These are phyloP conservation scores for Microcyclospora tardicrescens DNA, from an alignment of 2,329 filamentous ascomycete species.

Conservation along the genomic window DNA sequence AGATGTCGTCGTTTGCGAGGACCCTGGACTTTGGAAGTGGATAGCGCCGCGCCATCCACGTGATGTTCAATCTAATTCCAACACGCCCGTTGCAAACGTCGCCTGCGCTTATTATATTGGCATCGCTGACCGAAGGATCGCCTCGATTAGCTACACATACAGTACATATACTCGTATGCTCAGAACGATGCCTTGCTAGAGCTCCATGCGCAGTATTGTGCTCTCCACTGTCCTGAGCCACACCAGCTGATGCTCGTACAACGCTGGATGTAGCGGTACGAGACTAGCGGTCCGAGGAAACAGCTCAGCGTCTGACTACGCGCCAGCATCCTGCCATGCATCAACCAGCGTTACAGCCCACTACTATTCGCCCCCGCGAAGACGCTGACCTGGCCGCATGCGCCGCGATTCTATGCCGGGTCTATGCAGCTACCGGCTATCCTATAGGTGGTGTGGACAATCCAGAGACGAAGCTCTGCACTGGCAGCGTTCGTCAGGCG, in stretches of 20 bases:
- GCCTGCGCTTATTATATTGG: too few relatives aligned
- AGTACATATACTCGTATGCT: not conserved
- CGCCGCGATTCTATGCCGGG: slow-evolving; percentile 10
- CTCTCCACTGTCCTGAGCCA: not conserved
- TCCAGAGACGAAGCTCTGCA: slow-evolving; percentile 7
- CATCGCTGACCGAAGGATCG: too few relatives aligned
- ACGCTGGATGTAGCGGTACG: not conserved
- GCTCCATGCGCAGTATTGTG: not conserved
- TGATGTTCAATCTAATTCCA: too few relatives aligned
- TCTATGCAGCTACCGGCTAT: slow-evolving; percentile 14
- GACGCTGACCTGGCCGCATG: slow-evolving; percentile 11
- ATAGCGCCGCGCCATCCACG: not conserved
- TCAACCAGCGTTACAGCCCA: not conserved
- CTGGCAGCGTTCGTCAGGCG: slow-evolving; percentile 4
- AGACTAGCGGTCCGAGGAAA: not conserved
- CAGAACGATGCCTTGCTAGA: not conserved
- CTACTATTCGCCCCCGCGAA: slow-evolving; percentile 7
- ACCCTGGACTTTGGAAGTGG: not conserved
- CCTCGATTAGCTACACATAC: too few relatives aligned
- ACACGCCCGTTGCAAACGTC: too few relatives aligned
- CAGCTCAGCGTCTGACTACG: too few relatives aligned
- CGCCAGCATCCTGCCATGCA: too few relatives aligned
- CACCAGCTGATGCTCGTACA: not conserved
- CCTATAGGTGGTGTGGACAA: slow-evolving; percentile 15
- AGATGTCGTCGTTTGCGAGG: not conserved